Percentiles rank a stretch among this genome's conserved stretches.
These are phyloP conservation scores for Clathrus columnatus DNA, from an alignment of 768 basidiomycete species.

Conservation along the genomic window DNA sequence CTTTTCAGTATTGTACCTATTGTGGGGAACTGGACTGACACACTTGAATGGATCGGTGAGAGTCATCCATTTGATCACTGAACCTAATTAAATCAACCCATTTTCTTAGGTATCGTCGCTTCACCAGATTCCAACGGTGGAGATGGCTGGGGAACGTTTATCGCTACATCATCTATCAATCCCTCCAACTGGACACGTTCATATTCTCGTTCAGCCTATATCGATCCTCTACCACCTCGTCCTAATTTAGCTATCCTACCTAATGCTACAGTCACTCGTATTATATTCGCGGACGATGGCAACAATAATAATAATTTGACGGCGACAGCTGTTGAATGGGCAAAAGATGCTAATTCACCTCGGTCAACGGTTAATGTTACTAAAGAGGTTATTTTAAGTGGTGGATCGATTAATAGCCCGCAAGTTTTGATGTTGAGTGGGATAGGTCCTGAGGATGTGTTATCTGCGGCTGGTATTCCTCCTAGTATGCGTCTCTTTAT, in stretches of 20 bases:
- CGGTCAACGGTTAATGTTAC: slow-evolving; percentile 41
- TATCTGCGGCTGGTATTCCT: slow-evolving; percentile 36
- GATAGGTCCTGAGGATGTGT: slow-evolving; percentile 46
- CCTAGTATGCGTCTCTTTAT: slow-evolving; percentile 20
- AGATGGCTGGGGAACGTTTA: slow-evolving; percentile 39
- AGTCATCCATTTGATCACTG: neutral
- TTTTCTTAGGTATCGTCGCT: slow-evolving; percentile 25
- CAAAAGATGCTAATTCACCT: slow-evolving; percentile 23
- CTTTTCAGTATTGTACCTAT: slow-evolving; percentile 36
- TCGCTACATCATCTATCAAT: slow-evolving; percentile 54
- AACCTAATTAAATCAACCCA: neutral
- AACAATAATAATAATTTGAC: slow-evolving; percentile 24
- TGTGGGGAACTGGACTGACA: slow-evolving; percentile 48
- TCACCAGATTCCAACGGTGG: slow-evolving; percentile 39
- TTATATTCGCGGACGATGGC: slow-evolving; percentile 30
- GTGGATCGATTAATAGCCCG: slow-evolving; percentile 43
- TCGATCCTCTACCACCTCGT: slow-evolving; percentile 55
- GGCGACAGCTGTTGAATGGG: slow-evolving; percentile 43
- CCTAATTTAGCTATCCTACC: slow-evolving; percentile 56
- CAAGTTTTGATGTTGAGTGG: slow-evolving; percentile 50
- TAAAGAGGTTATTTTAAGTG: slow-evolving; percentile 43
- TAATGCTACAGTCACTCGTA: slow-evolving; percentile 49
- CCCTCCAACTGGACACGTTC: slow-evolving; percentile 54
- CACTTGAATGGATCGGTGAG: slow-evolving; percentile 32
- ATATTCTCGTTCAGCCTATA: slow-evolving; percentile 56